Evolutionary conservation across 257 asterid species (phyloP).

Genomic region (Ilex aquifolium): DNA sequence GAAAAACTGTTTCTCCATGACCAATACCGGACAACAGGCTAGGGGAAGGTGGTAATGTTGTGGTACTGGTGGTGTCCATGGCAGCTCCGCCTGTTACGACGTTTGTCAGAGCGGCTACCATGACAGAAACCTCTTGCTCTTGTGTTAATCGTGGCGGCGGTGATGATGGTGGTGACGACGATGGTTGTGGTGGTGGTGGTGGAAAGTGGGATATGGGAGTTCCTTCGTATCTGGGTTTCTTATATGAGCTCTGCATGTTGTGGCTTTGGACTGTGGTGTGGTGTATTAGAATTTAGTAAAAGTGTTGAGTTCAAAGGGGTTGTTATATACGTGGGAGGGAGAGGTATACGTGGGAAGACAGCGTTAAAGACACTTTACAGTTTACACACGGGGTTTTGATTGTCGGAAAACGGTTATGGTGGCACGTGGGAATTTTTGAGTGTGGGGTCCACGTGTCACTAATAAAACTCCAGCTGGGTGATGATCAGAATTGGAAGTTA

Average conservation of each 20-base stretch:
- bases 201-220: background rate
- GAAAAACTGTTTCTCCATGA: constrained; percentile 9
- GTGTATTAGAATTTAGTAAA: background rate
- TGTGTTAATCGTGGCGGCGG: constrained; percentile 25
- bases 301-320: constrained; percentile 25
- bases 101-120: constrained; percentile 51
- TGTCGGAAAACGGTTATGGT: background rate
- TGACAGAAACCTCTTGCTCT: constrained; percentile 57
- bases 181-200: constrained; percentile 2
- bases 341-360: constrained; percentile 13
- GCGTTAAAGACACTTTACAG: constrained; percentile 38
- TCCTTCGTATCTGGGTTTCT: constrained; percentile 28
- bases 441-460: background rate
- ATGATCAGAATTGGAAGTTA: background rate
- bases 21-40: background rate
- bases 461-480: constrained; percentile 2
- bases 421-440: constrained; percentile 32
- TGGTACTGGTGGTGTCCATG: background rate
- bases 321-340: constrained; percentile 15
- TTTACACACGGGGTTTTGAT: constrained; percentile 32
- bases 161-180: background rate
- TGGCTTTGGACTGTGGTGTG: too few relatives aligned
- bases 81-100: constrained; percentile 39
- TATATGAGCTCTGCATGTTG: constrained; percentile 53
- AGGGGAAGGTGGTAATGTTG: background rate